Base-by-base conservation (phyloP, 2,329 filamentous ascomycete species). In the Thielaviopsis populi region DNA sequence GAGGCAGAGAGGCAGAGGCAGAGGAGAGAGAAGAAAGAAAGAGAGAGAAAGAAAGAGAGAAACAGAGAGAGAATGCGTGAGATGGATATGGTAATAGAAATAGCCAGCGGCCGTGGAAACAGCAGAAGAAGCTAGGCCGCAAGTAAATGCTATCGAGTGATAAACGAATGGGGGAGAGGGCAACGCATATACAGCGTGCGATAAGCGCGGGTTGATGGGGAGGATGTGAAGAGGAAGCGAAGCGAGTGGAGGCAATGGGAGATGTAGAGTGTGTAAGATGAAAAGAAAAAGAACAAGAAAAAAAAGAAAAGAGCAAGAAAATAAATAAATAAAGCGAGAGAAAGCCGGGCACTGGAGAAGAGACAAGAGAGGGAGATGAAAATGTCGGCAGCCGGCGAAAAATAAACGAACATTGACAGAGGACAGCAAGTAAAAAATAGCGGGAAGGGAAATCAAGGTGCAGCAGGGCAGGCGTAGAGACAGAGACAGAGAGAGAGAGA, bases 1-100 rank as follows among this genome's bases (percentile, higher is more conserved):
- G n/a, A 19, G n/a, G n/a, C n/a, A n/a, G n/a, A 46, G 77, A 76
- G 73, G 6, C 24, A n/a, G 27, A 11, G 13, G 13, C 13, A 56
- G 53, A 56, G 8, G 22, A n/a, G 22, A 24, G 24, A 30, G 30
- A 7, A 33, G 17, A 33, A 19, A 11, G 19, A 17, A 37, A 33
- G 11, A 30, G 27, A 56, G 53, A 17, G 27, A 33, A 46, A 59
- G 13, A 17, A 22, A 59, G 11, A 42, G 33, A 11, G n/a, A 41
- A n/a, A 11, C n/a, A 17, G 19, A 33, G 11, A 30, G 27, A 56
- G 53, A 17, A n/a, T 19, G 33, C 3, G 33, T 8, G 33, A 37
- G 3, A 7, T 3, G 3, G 30, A 33, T 3, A 33, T 33, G 30
- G 30, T 7, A 8, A 37, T 37, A 37, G 33, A 37, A 37, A 37